Base-by-base conservation (phyloP, 768 basidiomycete genomes). In the Suillus sp. region DNA sequence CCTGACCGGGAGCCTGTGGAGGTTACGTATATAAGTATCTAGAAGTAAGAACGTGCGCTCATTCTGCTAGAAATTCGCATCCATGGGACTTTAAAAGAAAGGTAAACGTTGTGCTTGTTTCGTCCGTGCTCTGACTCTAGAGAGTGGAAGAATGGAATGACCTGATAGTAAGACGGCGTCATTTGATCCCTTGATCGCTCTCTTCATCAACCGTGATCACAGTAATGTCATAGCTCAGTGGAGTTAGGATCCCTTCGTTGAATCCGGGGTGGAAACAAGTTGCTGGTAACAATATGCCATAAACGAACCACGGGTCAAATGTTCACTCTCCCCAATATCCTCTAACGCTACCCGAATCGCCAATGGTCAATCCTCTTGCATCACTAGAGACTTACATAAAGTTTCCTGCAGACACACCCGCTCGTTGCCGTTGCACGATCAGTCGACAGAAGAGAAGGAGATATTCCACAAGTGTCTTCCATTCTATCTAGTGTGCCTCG, bases 21-120 rank as follows among this genome's bases (percentile, higher is more conserved):
- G 37, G 56, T 57, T 27, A 57, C 56, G 38, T 38, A 57, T 57
- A 57, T 20, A 40, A 38, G 37, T 32, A 37, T 11, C 32, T 34
- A 34, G 32, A 34, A 34, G 20, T 10, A 18, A 27, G 35, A 59
- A 59, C 55, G 55, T 61, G 60, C 27, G 53, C 25, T 30, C 35
- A 27, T 58, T 7, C 8, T 38, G 7, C 43, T 32, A 20, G 27
- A 18, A 48, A 22, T 57, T 57, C 55, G 18, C 55, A 59, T 61
- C n/a, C 35, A 40, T 61, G 60, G 16, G 35, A 10, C 32, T 61
- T 56, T 10, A 25, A 25, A 18, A 16, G 18, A 34, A 34, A 34
- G 32, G 32, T 34, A 7, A 34, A 34, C 3, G 7, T 25, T 56
- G 27, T 57, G 8, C 35, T 57, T 27, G 20, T 18, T 38, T n/a